Percentiles rank a stretch among this genome's conserved stretches.
phyloP scores from a whole-genome alignment of 2,329 filamentous ascomycete genomes.

The Colletotrichum graminicola region DNA sequence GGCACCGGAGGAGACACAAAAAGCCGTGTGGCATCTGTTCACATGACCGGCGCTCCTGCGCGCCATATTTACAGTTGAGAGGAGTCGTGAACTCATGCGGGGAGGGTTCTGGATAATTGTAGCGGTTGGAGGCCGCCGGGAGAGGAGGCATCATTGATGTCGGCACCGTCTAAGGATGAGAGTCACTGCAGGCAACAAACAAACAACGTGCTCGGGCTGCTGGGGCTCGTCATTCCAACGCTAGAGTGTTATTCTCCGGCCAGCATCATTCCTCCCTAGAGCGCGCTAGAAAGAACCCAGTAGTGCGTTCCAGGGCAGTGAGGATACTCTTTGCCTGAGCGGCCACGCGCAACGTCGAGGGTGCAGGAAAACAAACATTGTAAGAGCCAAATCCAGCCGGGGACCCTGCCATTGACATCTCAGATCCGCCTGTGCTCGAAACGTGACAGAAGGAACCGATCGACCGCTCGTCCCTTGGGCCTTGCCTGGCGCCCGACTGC shows the following conservation, averaged over 20 bases:
- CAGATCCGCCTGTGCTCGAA: conserved; percentile 6
- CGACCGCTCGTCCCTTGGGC: background rate
- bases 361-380: background rate
- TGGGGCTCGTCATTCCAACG: background rate
- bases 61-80: background rate
- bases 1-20: background rate
- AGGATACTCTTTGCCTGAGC: background rate
- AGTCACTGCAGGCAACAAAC: too few relatives aligned
- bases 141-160: background rate
- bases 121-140: background rate
- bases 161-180: background rate
- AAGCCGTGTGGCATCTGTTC: background rate
- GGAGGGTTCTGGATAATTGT: background rate
- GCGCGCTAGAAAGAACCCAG: background rate
- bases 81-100: background rate
- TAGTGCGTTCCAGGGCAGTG: background rate
- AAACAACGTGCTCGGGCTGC: background rate
- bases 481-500: background rate
- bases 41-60: background rate
- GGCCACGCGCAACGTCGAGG: background rate
- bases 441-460: background rate
- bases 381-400: background rate
- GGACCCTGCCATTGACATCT: background rate
- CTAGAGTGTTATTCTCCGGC: background rate
- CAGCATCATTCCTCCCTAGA: background rate